These are phyloP conservation scores for Wickerhamomyces tratensis DNA, from an alignment of 805 yeast species.

Conservation along the genomic window DNA sequence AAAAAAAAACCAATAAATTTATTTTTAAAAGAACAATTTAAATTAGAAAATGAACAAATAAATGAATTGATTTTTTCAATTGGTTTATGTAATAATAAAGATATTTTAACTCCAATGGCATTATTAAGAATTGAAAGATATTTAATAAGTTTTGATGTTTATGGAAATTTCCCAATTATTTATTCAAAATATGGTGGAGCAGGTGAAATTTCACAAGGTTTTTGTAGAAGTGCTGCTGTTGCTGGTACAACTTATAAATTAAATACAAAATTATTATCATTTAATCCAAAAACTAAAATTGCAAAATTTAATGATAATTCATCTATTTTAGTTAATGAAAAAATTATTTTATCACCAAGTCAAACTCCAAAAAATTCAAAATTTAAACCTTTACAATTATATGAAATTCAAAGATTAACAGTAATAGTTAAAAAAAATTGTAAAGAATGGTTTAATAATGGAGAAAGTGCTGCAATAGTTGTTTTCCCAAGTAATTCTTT, in stretches of 20 bases:
- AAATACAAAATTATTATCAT: conserved; percentile 53
- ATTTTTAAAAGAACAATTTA: conserved; percentile 58
- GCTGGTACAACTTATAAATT: conserved; percentile 93
- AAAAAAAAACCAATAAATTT: conserved; percentile 43
- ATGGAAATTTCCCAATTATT: conserved; percentile 90
- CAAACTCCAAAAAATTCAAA: conserved; percentile 38
- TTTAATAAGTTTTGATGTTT: conserved; percentile 76
- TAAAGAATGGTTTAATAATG: conserved; percentile 83
- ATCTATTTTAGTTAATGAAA: conserved; percentile 65
- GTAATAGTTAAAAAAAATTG: conserved; percentile 83
- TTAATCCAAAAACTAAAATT: conserved; percentile 53
- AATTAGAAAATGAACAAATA: conserved; percentile 63
- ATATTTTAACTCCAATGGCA: conserved; percentile 64
- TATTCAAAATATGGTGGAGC: conserved; percentile 92
- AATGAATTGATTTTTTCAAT: conserved; percentile 80
- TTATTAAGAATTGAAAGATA: conserved; percentile 76
- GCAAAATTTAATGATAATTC: conserved; percentile 75
- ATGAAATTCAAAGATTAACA: conserved; percentile 63
- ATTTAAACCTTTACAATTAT: conserved; percentile 34
- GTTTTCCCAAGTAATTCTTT: conserved; percentile 87
- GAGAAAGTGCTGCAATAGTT: conserved; percentile 77
- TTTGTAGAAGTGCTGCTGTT: conserved; percentile 96
- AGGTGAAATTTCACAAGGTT: conserved; percentile 93
- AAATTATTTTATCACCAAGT: conserved; percentile 67
- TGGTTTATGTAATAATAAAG: conserved; percentile 60